Evolutionary conservation across 1,284 basidiomycete species (phyloP), one percentile per base, ranked within the genome.

Genomic region (Inonotus hispidus): DNA sequence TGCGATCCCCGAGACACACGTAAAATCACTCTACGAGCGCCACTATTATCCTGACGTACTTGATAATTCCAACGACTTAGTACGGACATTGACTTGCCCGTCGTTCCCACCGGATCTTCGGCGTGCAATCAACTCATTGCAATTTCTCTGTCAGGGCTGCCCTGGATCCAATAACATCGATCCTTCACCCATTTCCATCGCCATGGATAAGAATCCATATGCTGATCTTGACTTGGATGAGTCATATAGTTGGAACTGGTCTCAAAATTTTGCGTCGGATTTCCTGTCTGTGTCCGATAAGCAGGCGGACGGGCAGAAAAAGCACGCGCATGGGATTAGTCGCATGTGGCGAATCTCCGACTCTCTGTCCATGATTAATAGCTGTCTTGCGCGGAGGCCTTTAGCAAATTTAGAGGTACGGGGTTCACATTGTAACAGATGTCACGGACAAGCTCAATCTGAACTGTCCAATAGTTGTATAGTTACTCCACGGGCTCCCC

Each of bases 111-210:
- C 59, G 25, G 63, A 64, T 59, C 59, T 64, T 53, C 63, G 63
- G 10, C 63, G 52, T 13, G 59, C 63, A 29, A 61, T 64, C 41
- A 61, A 64, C 43, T 43, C 32, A 21, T 41, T 61, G 47, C 63
- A 64, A 46, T 61, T 61, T 54, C 53, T 64, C 5, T 64, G 63
- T 38, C 59, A 58, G 50, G 59, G 49, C 39, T 43, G 45, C 37
- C 46, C 43, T 49, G 59, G 53, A 61, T 50, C 49, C 19, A 16
- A 55, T 6, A 19, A 50, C 19, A 23, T 25, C 27, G 19, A 32
- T 13, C 35, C 43, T 5, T n/a, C 19, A 45, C 25, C 27, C 27
- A 38, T 35, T 7, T 16, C 46, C n/a, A 32, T 6, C 13, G 27
- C 45, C 13, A 8, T 27, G 16, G 43, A 45, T 37, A 13, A 45